Evolutionary conservation across 208 protist species (phyloP).

Genomic region (Trichomonas tenax): DNA sequence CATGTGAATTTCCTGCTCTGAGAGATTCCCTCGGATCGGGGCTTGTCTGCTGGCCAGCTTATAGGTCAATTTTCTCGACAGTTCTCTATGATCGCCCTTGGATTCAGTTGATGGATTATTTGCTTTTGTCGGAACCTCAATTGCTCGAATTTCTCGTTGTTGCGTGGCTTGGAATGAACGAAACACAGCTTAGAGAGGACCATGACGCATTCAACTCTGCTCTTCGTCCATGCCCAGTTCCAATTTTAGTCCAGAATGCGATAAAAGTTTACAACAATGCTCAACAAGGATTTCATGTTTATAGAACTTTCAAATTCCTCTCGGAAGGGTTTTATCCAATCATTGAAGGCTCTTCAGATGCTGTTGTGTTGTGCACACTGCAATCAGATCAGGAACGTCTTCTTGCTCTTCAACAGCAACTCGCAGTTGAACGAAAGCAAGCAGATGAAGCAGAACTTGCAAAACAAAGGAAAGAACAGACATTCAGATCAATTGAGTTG

Average conservation of each 20-base stretch:
- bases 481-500: background rate
- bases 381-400: background rate
- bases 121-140: background rate
- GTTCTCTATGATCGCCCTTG: background rate
- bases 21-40: background rate
- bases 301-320: background rate
- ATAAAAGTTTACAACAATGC: background rate
- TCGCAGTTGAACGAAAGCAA: background rate
- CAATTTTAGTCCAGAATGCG: background rate
- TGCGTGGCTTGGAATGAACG: background rate
- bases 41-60: background rate
- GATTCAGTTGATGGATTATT: background rate
- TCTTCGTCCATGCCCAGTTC: background rate
- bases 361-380: background rate
- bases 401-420: background rate
- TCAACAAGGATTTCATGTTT: background rate
- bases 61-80: background rate
- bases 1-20: background rate
- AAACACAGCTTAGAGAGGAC: background rate
- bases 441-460: background rate
- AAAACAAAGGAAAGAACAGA: background rate
- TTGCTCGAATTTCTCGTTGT: background rate
- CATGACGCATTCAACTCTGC: background rate
- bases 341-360: background rate
- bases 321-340: background rate